These are phyloP conservation scores for Babjeviella inositovora DNA, from an alignment of 805 yeast genomes.

Conservation along the genomic window DNA sequence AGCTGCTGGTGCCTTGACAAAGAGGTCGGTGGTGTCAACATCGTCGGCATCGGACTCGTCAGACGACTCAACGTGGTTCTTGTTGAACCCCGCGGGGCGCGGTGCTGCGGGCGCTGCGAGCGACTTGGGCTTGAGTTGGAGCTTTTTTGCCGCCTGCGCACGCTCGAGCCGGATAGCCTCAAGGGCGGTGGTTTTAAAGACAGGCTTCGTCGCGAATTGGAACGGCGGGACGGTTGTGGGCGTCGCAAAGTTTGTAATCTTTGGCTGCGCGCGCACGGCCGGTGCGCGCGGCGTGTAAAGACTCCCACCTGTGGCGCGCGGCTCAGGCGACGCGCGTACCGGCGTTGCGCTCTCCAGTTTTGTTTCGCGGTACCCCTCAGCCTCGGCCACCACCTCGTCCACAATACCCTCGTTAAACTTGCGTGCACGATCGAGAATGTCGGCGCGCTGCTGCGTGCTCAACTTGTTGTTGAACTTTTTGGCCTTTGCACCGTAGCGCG, in stretches of 20 bases:
- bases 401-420: conserved; percentile 37
- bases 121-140: too few species aligned
- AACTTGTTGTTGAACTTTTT: conserved; percentile 57
- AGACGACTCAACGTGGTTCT: too few species aligned
- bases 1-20: conserved; percentile 6
- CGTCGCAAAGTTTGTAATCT: too few species aligned
- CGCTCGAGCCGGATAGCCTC: too few species aligned
- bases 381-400: conserved; percentile 26
- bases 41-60: neutral
- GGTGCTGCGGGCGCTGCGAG: conserved; percentile 4
- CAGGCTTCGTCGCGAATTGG: too few species aligned
- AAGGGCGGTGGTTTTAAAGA: too few species aligned
- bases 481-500: conserved; percentile 49
- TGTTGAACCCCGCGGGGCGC: conserved; percentile 5
- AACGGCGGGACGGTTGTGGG: too few species aligned
- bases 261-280: too few species aligned
- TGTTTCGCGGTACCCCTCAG: conserved; percentile 14
- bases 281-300: too few species aligned
- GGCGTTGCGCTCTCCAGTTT: conserved; percentile 1
- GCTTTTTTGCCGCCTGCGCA: too few species aligned
- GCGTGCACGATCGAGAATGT: conserved; percentile 45
- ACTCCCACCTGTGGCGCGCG: too few species aligned
- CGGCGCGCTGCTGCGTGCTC: conserved; percentile 46
- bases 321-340: neutral
- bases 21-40: too few species aligned